Evolutionary conservation across 176 grass and related monocot genomes (phyloP).

Genomic region (Triticum monococcum): DNA sequence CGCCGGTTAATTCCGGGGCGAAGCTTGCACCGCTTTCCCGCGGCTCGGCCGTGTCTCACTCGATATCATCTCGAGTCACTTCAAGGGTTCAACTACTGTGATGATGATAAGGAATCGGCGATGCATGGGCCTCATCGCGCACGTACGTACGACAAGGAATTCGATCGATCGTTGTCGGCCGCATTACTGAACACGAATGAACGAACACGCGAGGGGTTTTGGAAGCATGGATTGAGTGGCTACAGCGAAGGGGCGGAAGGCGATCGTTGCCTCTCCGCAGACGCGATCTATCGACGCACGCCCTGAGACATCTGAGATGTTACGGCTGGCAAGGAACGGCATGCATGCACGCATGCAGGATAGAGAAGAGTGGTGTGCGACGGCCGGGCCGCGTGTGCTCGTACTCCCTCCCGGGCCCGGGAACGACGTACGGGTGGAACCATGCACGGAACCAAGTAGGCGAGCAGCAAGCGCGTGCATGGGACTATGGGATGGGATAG

Average conservation of each 20-base stretch:
- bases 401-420: neutral
- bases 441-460: neutral
- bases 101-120: neutral
- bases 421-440: neutral
- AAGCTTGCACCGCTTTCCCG: neutral
- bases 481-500: neutral
- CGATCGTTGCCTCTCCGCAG: neutral
- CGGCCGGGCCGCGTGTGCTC: neutral
- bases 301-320: neutral
- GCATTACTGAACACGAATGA: neutral
- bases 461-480: too few species aligned
- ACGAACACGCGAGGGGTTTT: neutral
- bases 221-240: neutral
- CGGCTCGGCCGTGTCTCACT: slow-evolving; percentile 2
- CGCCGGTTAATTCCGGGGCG: neutral
- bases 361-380: neutral
- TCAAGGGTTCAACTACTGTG: slow-evolving; percentile 10
- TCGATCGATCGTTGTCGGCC: neutral
- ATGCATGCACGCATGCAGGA: neutral
- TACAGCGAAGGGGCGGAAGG: neutral
- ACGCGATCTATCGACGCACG: neutral
- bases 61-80: neutral
- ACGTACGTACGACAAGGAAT: neutral
- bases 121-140: neutral
- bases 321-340: neutral